Evolutionary conservation across 257 asterid genomes (phyloP), one percentile per base, ranked within the genome.

Genomic region (Scutellaria galericulata): DNA sequence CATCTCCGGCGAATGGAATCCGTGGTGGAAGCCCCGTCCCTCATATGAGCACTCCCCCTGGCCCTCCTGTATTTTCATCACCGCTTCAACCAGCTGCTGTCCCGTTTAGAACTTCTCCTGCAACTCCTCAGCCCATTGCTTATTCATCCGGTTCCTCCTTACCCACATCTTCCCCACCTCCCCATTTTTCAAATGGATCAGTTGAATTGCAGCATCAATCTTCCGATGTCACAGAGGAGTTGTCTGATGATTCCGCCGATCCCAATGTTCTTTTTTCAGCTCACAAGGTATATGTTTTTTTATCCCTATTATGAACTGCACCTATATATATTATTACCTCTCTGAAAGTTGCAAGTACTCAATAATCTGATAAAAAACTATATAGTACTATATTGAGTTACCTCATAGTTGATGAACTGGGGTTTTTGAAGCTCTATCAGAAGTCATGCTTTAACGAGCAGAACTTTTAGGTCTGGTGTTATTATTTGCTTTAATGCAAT

Each of bases 11-110:
- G 6, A 86, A 85, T 85, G 96, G 90, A 45, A 75, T 91, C 62
- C 84, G 88, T 66, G 73, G 85, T 41, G 83, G 90, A 7, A 88
- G 84, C 64, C 88, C 91, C 22, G 78, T 77, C 73, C 93, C 96
- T 62, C 95, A 78, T 48, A 70, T 91, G 83, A 91, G 96, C 87
- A 94, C 97, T 46, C 99, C 99, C n/a, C 98, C 97, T 41, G 98
- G 98, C 9, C 99, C 99, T 66, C 99, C 99, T 11, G 84, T 91
- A 22, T 94, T 94, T 74, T 91, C 98, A 3, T 89, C 98, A 1
- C 99, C 98, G 0, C 95, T 91, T 14, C 91, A 90, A 83, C 99
- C 97, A 27, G 97, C 97, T 74, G 96, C 97, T 7, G 97, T 91
- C 44, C 99, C 99, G 22, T 91, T 91, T 77, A 85, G 97, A 71